Conservation (phyloP, 495 filamentous ascomycete species). For the Neurospora pannonica region DNA sequence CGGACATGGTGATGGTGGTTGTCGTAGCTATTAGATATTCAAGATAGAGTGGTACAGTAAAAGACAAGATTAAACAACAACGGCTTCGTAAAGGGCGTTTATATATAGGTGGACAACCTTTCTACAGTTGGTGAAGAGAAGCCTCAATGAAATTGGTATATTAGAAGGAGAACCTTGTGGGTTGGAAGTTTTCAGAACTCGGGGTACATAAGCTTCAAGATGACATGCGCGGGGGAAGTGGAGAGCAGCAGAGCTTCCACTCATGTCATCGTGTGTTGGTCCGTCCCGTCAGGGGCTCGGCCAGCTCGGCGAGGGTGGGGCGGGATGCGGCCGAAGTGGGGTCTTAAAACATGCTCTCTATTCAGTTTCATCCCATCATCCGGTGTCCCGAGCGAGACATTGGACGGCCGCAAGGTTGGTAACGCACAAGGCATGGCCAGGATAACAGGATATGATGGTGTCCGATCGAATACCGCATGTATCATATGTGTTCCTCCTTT, state of each 20-base stretch:
- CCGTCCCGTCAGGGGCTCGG: background rate
- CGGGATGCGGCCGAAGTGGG: background rate
- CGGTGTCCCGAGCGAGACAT: background rate
- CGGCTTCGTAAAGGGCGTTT: background rate
- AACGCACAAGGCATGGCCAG: background rate
- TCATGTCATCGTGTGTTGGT: background rate
- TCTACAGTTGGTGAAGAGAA: background rate
- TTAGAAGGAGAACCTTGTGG: background rate
- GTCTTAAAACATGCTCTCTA: background rate
- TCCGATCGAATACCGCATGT: background rate
- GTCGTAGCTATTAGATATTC: background rate
- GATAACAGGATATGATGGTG: background rate
- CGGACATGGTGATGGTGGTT: conserved; percentile 24
- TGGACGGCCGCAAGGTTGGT: background rate
- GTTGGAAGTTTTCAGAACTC: background rate
- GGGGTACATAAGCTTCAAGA: background rate
- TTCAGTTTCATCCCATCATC: background rate
- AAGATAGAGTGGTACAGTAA: background rate
- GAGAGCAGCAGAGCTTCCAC: background rate
- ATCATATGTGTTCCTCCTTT: background rate
- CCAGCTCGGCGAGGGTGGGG: background rate
- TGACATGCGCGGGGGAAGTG: background rate
- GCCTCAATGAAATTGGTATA: background rate
- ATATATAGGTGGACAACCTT: background rate
- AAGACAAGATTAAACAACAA: background rate